Evolutionary conservation across 345 rosid genomes (phyloP).

Genomic region (Citrus unshiu): DNA sequence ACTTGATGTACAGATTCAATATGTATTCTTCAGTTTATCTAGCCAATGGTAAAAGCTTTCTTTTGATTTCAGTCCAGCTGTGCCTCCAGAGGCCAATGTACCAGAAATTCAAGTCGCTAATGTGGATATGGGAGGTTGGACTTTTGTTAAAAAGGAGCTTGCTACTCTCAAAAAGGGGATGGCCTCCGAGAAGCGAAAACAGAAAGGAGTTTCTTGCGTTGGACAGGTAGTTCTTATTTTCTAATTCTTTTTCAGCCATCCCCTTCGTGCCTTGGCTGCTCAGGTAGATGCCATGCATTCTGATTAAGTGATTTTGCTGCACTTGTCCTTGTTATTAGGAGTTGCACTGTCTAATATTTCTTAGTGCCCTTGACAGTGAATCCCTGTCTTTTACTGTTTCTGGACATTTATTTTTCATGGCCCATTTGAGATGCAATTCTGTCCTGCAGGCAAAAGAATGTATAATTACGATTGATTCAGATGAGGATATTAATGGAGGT

Average conservation of each 20-base stretch:
- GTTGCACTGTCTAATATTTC: background rate
- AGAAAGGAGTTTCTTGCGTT: constrained; percentile 30
- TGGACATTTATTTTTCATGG: background rate
- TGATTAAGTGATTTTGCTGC: background rate
- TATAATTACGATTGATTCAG: constrained; percentile 52
- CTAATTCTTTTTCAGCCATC: background rate
- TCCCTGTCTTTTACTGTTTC: background rate
- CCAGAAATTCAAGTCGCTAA: constrained; percentile 31
- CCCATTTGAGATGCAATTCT: background rate
- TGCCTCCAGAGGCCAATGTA: constrained; percentile 22
- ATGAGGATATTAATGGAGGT: constrained; percentile 77
- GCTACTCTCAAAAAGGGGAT: constrained; percentile 17
- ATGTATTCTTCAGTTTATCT: background rate
- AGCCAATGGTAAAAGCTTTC: background rate
- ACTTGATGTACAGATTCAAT: background rate
- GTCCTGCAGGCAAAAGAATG: constrained; percentile 43
- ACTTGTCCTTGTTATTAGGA: background rate
- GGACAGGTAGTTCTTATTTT: constrained; percentile 34
- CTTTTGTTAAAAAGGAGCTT: constrained; percentile 45
- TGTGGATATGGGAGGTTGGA: constrained; percentile 60
- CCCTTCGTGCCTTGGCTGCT: background rate
- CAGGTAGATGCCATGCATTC: background rate
- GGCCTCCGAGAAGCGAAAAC: constrained; percentile 19
- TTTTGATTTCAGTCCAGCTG: constrained; percentile 39
- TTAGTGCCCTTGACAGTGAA: background rate